Evolutionary conservation across 257 asterid species (phyloP).

Genomic region (Gardenia jasminoides): DNA sequence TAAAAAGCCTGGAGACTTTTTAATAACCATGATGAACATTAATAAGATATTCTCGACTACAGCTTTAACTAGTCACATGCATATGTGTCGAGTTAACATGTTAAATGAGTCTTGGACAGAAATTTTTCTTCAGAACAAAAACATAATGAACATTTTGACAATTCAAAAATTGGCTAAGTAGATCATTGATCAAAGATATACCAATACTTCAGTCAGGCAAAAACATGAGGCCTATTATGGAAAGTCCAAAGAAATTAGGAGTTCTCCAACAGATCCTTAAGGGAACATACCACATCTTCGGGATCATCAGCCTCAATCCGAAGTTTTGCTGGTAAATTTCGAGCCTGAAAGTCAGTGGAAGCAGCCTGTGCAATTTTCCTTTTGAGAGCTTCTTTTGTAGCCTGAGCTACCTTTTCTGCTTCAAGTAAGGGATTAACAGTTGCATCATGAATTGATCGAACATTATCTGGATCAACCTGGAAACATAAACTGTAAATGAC

Average conservation of each 20-base stretch:
- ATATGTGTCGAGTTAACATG: neutral
- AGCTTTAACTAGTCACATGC: neutral
- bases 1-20: neutral
- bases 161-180: neutral
- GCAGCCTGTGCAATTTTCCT: conserved; percentile 93
- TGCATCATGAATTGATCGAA: conserved; percentile 63
- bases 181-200: neutral
- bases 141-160: neutral
- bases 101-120: neutral
- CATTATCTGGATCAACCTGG: conserved; percentile 93
- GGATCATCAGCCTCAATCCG: conserved; percentile 86
- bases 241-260: neutral
- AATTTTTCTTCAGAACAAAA: neutral
- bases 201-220: neutral
- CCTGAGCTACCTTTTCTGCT: conserved; percentile 91
- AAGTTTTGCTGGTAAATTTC: conserved; percentile 82
- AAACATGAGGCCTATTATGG: neutral
- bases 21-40: neutral
- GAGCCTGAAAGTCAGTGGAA: conserved; percentile 58
- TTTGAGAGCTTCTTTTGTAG: conserved; percentile 93
- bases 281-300: conserved; percentile 84
- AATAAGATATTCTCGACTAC: neutral
- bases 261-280: neutral
- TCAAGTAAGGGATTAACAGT: conserved; percentile 66
- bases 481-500: conserved; percentile 24